Percentiles rank a stretch among this genome's conserved stretches.
Evolutionary conservation across 257 asterid genomes (phyloP).

Genomic region (Solanum pinnatisectum): DNA sequence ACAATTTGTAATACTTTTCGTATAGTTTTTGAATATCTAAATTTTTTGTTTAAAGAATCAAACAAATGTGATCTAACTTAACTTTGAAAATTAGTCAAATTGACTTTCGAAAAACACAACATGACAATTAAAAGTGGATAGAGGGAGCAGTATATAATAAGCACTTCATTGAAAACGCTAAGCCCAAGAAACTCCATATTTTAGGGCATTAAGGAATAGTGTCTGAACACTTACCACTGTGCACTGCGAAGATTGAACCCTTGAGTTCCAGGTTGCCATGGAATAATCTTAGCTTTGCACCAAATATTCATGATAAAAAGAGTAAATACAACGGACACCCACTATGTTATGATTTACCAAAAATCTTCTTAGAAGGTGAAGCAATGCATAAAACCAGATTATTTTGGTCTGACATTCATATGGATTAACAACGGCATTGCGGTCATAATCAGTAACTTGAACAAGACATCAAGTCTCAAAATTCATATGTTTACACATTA

Average conservation of each 20-base stretch:
- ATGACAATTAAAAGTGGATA: too few relatives aligned
- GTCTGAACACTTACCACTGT: background rate
- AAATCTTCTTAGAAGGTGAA: background rate
- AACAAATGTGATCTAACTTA: too few relatives aligned
- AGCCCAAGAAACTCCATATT: background rate
- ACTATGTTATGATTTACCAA: background rate
- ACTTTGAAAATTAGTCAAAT: too few relatives aligned
- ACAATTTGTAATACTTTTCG: too few relatives aligned
- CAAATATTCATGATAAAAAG: background rate
- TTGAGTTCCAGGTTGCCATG: background rate
- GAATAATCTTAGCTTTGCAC: background rate
- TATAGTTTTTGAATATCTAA: too few relatives aligned
- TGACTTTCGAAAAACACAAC: too few relatives aligned
- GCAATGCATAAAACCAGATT: background rate
- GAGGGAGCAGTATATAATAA: background rate
- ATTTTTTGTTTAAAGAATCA: too few relatives aligned
- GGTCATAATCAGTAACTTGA: constrained; percentile 1
- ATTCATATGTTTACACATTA: constrained; percentile 17
- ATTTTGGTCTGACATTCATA: background rate
- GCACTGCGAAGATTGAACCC: background rate
- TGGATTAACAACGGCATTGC: background rate
- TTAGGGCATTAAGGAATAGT: background rate
- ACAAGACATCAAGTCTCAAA: constrained; percentile 11
- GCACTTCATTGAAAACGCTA: background rate
- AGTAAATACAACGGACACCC: background rate